A percentile compares a stretch with the other conserved stretches of the same genome.
Evolutionary conservation across 768 basidiomycete species (phyloP).

Genomic region (Boletus vermiculosoides): DNA sequence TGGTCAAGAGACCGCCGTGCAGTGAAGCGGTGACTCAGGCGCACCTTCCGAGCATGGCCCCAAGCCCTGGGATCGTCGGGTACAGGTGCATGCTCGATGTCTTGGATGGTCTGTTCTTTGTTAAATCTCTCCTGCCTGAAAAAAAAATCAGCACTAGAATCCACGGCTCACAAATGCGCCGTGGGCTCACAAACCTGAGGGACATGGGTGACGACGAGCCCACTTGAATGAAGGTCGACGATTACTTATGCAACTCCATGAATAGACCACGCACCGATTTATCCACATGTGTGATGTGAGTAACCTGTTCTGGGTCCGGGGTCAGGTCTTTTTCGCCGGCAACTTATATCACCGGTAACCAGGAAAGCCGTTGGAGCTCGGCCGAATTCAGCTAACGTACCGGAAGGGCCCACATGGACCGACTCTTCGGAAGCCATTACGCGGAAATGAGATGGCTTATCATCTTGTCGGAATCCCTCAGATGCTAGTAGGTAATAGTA

Average conservation of each 20-base stretch:
- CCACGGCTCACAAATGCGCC: neutral
- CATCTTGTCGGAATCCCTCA: too few species aligned
- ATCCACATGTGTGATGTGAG: neutral
- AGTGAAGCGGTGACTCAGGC: neutral
- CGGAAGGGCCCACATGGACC: neutral
- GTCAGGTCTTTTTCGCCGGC: constrained; percentile 1
- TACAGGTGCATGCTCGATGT: constrained; percentile 43
- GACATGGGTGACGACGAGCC: constrained; percentile 7
- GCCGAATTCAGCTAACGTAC: neutral
- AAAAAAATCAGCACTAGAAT: neutral
- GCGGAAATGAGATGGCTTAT: neutral
- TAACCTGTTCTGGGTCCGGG: neutral
- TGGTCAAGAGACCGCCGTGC: neutral
- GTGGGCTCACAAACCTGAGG: constrained; percentile 5
- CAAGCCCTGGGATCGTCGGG: constrained; percentile 61
- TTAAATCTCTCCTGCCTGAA: neutral
- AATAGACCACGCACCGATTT: constrained; percentile 2
- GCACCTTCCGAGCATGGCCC: constrained; percentile 55
- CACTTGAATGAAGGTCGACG: neutral
- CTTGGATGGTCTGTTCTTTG: constrained; percentile 6
- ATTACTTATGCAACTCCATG: constrained; percentile 3
- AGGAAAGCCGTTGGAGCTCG: neutral
- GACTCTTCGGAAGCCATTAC: neutral
- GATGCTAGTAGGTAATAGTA: too few species aligned
- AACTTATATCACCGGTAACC: constrained; percentile 4